A percentile compares a stretch with the other conserved stretches of the same genome.
phyloP scores from a whole-genome alignment of 2,329 filamentous ascomycete genomes.

The Fusarium musae region DNA sequence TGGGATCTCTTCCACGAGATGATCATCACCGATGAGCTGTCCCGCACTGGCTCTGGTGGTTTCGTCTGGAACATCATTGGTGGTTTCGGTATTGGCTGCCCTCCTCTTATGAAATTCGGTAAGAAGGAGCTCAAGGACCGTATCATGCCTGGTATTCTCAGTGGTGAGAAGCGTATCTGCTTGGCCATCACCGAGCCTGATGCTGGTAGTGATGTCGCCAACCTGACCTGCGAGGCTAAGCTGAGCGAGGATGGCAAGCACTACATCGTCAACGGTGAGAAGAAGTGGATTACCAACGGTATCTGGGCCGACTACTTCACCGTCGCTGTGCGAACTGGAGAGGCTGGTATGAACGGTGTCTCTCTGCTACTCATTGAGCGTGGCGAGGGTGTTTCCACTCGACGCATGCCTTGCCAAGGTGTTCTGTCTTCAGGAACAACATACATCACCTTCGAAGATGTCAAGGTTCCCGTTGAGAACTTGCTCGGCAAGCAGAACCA shows the following conservation, averaged over 20 bases:
- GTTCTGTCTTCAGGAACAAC: conserved; percentile 83
- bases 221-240: conserved; percentile 95
- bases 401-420: conserved; percentile 98
- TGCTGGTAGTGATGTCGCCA: conserved; percentile 94
- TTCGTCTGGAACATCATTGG: conserved; percentile 98
- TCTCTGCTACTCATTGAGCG: conserved; percentile 93
- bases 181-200: conserved; percentile 97
- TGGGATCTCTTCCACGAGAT: conserved; percentile 99
- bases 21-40: conserved; percentile 93
- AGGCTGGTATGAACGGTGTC: conserved; percentile 90
- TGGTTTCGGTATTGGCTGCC: conserved; percentile 95
- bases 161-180: conserved; percentile 96
- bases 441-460: conserved; percentile 98
- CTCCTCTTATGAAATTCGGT: conserved; percentile 91
- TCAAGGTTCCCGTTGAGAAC: conserved; percentile 99
- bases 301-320: conserved; percentile 98
- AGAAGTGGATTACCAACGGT: conserved; percentile 99
- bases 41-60: conserved; percentile 86
- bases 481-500: conserved; percentile 97
- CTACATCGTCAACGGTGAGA: conserved; percentile 99
- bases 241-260: conserved; percentile 95
- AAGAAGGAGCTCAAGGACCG: conserved; percentile 86
- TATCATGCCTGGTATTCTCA: conserved; percentile 87
- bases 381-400: conserved; percentile 86
- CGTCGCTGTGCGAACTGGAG: conserved; percentile 90